phyloP scores from a whole-genome alignment of 768 basidiomycete species.

The Pulveroboletus ravenelii region DNA sequence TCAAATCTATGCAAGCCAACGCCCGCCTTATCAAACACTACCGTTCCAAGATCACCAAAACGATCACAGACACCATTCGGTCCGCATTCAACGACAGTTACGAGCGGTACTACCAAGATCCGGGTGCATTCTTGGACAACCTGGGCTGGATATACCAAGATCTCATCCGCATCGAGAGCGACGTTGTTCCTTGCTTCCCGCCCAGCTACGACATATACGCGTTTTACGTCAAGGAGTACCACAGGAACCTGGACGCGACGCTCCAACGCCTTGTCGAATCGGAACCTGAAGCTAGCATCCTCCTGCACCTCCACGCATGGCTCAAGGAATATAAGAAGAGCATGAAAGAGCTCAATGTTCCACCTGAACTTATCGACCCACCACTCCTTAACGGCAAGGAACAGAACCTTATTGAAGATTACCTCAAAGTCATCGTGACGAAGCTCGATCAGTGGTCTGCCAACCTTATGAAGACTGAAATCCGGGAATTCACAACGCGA shows the following conservation, averaged over 20 bases:
- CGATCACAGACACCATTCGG: constrained; percentile 73
- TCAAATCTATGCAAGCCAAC: constrained; percentile 89
- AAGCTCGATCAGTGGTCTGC: constrained; percentile 97
- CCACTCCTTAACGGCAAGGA: constrained; percentile 94
- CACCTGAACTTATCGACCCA: constrained; percentile 78
- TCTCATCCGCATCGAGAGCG: constrained; percentile 85
- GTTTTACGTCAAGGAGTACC: constrained; percentile 82
- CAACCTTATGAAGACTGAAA: constrained; percentile 90
- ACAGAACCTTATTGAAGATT: constrained; percentile 90
- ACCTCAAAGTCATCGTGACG: constrained; percentile 85
- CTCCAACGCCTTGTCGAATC: constrained; percentile 65
- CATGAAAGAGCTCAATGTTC: constrained; percentile 90
- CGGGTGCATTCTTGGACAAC: constrained; percentile 68
- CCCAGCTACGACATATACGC: constrained; percentile 86
- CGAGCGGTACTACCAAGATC: constrained; percentile 55
- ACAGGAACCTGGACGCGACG: constrained; percentile 73
- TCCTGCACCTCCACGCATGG: constrained; percentile 88
- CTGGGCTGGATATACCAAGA: constrained; percentile 94
- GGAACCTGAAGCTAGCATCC: constrained; percentile 82
- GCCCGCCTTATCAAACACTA: constrained; percentile 95
- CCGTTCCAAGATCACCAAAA: constrained; percentile 80
- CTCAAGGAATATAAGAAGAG: constrained; percentile 92
- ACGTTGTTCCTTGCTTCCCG: constrained; percentile 89
- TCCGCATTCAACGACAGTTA: constrained; percentile 66
- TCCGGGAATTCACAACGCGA: constrained; percentile 76